phyloP scores from a whole-genome alignment of 2,329 filamentous ascomycete genomes.

The Ceratocystis variospora region DNA sequence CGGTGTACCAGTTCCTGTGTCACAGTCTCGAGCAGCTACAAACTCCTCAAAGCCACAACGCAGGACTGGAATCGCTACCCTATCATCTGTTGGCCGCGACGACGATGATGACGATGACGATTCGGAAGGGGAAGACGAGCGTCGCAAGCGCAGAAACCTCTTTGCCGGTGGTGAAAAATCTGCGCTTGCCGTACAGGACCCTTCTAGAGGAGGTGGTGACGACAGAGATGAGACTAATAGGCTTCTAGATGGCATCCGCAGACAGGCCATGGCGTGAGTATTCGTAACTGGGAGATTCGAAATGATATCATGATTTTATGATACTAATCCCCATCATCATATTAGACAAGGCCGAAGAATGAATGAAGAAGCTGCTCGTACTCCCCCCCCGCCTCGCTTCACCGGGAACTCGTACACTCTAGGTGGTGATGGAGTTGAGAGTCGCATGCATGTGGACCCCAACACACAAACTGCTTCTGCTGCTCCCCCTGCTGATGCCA shows the following conservation, averaged over 20 bases:
- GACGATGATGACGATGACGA: slow-evolving; percentile 39
- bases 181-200: slow-evolving; percentile 53
- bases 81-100: slow-evolving; percentile 35
- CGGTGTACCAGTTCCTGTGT: slow-evolving; percentile 42
- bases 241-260: slow-evolving; percentile 49
- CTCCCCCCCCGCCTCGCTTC: slow-evolving; percentile 45
- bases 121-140: slow-evolving; percentile 42
- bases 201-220: slow-evolving; percentile 30
- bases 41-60: slow-evolving; percentile 32
- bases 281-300: not conserved
- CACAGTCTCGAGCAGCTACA: slow-evolving; percentile 20
- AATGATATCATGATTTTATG: not conserved
- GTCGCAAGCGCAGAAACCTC: slow-evolving; percentile 49
- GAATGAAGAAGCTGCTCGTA: slow-evolving; percentile 23
- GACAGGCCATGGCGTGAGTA: slow-evolving; percentile 48
- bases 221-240: slow-evolving; percentile 24
- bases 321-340: too few species aligned
- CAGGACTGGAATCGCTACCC: slow-evolving; percentile 47
- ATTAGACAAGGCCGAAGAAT: slow-evolving; percentile 10
- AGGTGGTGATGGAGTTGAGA: slow-evolving; percentile 62
- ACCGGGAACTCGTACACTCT: slow-evolving; percentile 60
- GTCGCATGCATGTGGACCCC: slow-evolving; percentile 53
- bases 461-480: slow-evolving; percentile 22
- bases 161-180: slow-evolving; percentile 83
- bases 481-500: slow-evolving; percentile 23